Conservation (phyloP, 306 rosid species). For the Fagus sylvatica region DNA sequence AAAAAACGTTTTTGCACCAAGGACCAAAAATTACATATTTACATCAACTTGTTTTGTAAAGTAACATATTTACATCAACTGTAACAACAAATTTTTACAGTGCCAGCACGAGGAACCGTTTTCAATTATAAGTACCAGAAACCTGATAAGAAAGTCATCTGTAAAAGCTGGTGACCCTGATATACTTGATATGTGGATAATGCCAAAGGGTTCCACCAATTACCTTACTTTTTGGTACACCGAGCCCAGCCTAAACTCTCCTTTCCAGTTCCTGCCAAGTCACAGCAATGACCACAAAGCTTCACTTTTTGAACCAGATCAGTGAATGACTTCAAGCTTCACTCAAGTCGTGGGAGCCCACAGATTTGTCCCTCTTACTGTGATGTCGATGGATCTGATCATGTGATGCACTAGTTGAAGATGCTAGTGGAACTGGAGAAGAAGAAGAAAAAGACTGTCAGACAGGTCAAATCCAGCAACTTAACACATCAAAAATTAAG, state of each 20-base stretch:
- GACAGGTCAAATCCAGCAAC: background rate
- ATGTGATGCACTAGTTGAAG: conserved; percentile 10
- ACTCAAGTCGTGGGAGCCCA: conserved; percentile 11
- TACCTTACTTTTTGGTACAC: background rate
- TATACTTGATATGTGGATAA: background rate
- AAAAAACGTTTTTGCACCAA: too few relatives aligned
- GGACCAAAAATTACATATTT: background rate
- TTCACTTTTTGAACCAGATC: background rate
- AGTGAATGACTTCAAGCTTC: conserved; percentile 16
- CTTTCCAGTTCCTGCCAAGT: background rate
- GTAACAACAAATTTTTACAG: background rate
- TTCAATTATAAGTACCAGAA: background rate
- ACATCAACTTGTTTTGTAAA: background rate
- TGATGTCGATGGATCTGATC: conserved; percentile 33
- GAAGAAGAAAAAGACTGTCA: background rate
- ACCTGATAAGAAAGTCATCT: background rate
- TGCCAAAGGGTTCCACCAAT: conserved; percentile 8
- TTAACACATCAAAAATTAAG: background rate
- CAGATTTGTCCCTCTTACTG: conserved; percentile 20
- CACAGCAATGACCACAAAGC: conserved; percentile 8
- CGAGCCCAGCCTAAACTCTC: conserved; percentile 19
- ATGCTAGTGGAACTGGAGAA: background rate
- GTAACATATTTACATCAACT: background rate
- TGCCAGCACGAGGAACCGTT: background rate
- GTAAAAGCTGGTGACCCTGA: background rate